A percentile compares a stretch with the other conserved stretches of the same genome.
phyloP scores from a whole-genome alignment of 139 green algal genomes.

The Micractinium conductrix region DNA sequence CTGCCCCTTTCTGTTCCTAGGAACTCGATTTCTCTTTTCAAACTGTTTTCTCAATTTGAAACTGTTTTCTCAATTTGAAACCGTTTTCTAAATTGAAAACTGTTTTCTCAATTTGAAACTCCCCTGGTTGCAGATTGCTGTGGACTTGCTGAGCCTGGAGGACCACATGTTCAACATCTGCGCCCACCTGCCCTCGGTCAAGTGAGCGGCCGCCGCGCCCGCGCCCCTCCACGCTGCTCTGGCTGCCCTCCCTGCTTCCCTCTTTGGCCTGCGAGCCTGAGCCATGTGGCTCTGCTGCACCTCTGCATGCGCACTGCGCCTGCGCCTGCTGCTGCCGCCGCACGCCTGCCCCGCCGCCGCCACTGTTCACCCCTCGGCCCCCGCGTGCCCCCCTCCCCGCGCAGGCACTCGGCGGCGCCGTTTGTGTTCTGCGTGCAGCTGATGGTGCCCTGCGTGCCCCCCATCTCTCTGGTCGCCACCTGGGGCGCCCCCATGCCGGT shows the following conservation, averaged over 20 bases:
- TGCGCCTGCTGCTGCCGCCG: too few relatives aligned
- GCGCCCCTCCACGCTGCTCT: too few relatives aligned
- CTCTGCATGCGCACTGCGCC: neutral
- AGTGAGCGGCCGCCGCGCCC: constrained; percentile 5
- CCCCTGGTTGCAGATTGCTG: neutral
- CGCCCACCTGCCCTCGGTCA: constrained; percentile 51
- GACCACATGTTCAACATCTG: constrained; percentile 56
- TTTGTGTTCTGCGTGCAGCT: constrained; percentile 47
- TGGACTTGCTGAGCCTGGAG: constrained; percentile 52
- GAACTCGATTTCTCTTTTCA: too few relatives aligned
- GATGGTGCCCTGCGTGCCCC: constrained; percentile 44
- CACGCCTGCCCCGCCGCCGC: too few relatives aligned
- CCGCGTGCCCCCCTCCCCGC: neutral
- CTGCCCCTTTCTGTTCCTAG: too few relatives aligned
- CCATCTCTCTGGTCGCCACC: constrained; percentile 26
- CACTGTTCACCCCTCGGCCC: neutral
- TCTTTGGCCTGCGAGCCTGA: too few relatives aligned
- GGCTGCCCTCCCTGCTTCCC: neutral
- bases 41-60: too few relatives aligned
- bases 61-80: too few relatives aligned
- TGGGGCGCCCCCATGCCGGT: constrained; percentile 10
- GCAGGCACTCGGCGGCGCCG: constrained; percentile 36
- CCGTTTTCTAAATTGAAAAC: too few relatives aligned
- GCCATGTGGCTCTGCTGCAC: too few relatives aligned
- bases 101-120: too few relatives aligned